phyloP scores from a whole-genome alignment of 2,329 filamentous ascomycete species.

The Salinomyces thailandicus region DNA sequence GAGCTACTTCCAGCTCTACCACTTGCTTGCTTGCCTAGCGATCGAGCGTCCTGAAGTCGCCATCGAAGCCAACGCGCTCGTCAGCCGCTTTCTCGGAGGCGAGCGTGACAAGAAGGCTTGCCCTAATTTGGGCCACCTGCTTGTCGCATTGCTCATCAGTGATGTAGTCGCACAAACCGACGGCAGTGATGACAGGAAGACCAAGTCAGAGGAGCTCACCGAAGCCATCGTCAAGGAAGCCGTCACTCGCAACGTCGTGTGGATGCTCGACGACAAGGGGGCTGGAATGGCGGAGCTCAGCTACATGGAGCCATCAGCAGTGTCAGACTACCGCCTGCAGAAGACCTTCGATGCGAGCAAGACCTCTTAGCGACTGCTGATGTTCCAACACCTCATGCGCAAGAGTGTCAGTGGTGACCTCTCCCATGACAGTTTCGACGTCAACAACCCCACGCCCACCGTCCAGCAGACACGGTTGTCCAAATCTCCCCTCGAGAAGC shows the following conservation, averaged over 20 bases:
- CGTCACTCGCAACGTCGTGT: constrained; percentile 17
- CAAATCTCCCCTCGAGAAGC: too few species aligned
- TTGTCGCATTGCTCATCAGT: constrained; percentile 14
- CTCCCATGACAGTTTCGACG: constrained; percentile 2
- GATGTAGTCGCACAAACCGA: neutral
- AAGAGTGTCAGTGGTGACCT: constrained; percentile 7
- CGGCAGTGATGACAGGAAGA: neutral
- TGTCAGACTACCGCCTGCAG: constrained; percentile 12
- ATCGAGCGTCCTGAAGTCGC: constrained; percentile 10
- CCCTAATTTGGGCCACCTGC: constrained; percentile 14
- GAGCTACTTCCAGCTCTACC: constrained; percentile 17
- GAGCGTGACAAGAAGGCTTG: constrained; percentile 9
- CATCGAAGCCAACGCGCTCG: constrained; percentile 7
- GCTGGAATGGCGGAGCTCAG: constrained; percentile 12
- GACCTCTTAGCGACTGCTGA: constrained; percentile 13
- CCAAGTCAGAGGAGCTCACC: constrained; percentile 9
- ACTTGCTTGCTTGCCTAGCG: constrained; percentile 14
- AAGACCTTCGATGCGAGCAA: constrained; percentile 14
- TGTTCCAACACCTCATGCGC: constrained; percentile 17
- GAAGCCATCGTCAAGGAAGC: constrained; percentile 14
- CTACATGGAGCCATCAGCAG: constrained; percentile 12
- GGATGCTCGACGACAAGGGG: constrained; percentile 14
- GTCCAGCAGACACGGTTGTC: constrained; percentile 6
- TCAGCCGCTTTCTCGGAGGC: constrained; percentile 11
- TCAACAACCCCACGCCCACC: constrained; percentile 1